phyloP scores from a whole-genome alignment of 2,329 filamentous ascomycete species.

The Scopulariopsis brevicaulis region DNA sequence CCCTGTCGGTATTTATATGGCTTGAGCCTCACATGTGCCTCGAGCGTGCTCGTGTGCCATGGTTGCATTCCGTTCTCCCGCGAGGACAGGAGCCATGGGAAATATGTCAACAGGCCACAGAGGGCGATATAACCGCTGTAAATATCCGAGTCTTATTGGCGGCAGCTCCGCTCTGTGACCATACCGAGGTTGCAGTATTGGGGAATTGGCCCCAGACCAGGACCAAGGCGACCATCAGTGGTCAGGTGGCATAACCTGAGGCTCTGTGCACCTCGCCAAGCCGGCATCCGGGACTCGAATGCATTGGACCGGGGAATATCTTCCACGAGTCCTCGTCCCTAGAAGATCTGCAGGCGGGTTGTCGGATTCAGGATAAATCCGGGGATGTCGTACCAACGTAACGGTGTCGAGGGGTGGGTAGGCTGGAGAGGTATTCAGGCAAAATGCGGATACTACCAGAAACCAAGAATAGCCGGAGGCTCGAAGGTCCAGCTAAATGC shows the following conservation, averaged over 20 bases:
- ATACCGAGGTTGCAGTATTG: no score
- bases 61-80: not conserved
- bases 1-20: not conserved
- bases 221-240: not conserved
- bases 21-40: not conserved
- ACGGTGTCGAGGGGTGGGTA: not conserved
- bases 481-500: not conserved
- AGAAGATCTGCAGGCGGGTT: not conserved
- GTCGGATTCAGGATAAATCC: not conserved
- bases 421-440: not conserved
- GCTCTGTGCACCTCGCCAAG: not conserved
- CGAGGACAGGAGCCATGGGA: not conserved
- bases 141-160: no score
- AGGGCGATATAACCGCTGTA: not conserved
- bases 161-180: no score
- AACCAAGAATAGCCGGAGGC: not conserved
- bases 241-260: not conserved
- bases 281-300: not conserved
- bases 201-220: no score
- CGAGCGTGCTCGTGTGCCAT: not conserved
- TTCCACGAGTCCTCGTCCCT: conserved; percentile 1
- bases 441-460: not conserved
- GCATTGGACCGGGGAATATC: not conserved
- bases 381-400: not conserved
- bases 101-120: not conserved